Evolutionary conservation across 148 eudicot species (phyloP), one percentile per base, ranked within the genome.

Genomic region (Dianthus caryophyllus): DNA sequence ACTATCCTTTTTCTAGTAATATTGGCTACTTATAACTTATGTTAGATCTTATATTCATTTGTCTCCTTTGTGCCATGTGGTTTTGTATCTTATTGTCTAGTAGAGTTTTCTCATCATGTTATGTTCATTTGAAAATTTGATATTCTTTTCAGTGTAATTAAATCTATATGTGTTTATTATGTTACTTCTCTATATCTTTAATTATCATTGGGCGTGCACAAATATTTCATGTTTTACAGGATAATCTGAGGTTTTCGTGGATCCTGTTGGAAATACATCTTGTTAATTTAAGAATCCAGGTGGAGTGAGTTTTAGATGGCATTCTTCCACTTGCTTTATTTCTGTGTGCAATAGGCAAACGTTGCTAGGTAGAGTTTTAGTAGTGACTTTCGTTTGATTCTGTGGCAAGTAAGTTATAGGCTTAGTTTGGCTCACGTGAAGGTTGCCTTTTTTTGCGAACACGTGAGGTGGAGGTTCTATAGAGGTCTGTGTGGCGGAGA

Each of bases 171-270:
- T 53, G 49, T 43, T 10, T 54, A 16, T 62, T 26, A 22, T 69
- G 44, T 9, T 68, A 13, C 21, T 17, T 60, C 46, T 66, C 14
- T 65, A n/a, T 65, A 44, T 62, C 20, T 71, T 71, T 72, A 30
- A 39, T 78, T 50, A 51, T 70, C 41, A 26, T 33, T 66, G 57
- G 65, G 41, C 53, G 69, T 44, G 41, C 67, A 61, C 59, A 57
- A 57, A 68, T 69, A 41, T 70, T 66, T 76, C 30, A 79, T 75
- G 80, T 73, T 52, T 76, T 73, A 65, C 80, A 76, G 80, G 83
- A 51, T 65, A 38, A 61, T 65, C 75, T 80, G 80, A 80, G 71
- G 75, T 76, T 69, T 80, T 73, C 72, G 54, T 79, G 77, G 75
- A 59, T 53, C 75, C 5, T 80, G 72, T 80, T 69, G 77, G 81